A percentile compares a stretch with the other conserved stretches of the same genome.
phyloP scores from a whole-genome alignment of 495 filamentous ascomycete species.

The Aspergillus olivimuriae region DNA sequence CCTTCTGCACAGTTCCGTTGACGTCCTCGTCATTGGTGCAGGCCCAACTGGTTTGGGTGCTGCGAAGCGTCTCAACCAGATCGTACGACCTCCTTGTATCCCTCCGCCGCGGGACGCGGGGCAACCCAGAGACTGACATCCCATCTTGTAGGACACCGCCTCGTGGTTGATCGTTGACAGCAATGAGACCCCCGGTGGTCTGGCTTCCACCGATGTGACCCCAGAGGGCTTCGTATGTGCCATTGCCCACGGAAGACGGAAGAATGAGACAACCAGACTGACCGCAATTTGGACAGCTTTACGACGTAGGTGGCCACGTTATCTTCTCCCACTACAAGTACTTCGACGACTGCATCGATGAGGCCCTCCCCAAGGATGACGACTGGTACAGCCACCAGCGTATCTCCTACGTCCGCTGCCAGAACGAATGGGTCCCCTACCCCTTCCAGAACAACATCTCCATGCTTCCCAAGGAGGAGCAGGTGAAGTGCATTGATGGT shows the following conservation, averaged over 20 bases:
- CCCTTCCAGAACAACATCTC: conserved; percentile 99
- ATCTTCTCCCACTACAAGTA: conserved; percentile 99
- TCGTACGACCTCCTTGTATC: conserved; percentile 52
- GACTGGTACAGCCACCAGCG: conserved; percentile 99
- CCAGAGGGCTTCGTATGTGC: conserved; percentile 92
- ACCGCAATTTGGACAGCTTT: conserved; percentile 59
- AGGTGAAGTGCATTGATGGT: conserved; percentile 91
- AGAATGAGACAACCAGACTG: conserved; percentile 4
- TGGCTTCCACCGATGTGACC: conserved; percentile 94
- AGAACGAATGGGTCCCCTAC: conserved; percentile 93
- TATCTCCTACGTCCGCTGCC: conserved; percentile 98
- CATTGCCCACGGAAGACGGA: too few relatives aligned
- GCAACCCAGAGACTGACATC: conserved; percentile 15
- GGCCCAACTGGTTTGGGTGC: conserved; percentile 95
- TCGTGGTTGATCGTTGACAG: conserved; percentile 96
- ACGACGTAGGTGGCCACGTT: conserved; percentile 98
- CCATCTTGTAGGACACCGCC: conserved; percentile 59
- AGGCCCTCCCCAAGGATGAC: conserved; percentile 84
- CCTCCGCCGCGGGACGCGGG: conserved; percentile 2
- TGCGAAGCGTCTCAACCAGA: conserved; percentile 94
- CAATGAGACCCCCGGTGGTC: conserved; percentile 89
- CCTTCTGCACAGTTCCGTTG: conserved; percentile 62
- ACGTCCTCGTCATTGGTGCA: conserved; percentile 97
- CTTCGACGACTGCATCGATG: conserved; percentile 97
- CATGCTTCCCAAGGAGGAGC: conserved; percentile 95